Evolutionary conservation across 2,329 filamentous ascomycete species (phyloP), one percentile per base, ranked within the genome.

Genomic region (Bipolaris sorokiniana): DNA sequence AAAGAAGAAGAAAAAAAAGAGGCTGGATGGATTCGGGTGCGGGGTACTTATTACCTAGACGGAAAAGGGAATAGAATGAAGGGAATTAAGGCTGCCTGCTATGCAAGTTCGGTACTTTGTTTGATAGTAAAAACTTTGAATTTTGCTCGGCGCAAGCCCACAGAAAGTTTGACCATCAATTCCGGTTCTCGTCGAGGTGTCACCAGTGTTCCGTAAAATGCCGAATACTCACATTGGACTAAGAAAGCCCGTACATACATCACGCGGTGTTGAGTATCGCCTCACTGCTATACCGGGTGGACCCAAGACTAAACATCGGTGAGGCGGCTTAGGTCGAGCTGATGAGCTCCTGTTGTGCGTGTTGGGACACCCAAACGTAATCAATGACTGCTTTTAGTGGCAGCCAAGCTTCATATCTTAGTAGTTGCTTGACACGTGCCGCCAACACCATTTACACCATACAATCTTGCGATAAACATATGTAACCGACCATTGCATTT

Each of bases 301-400:
- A 48, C 18, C 20, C 34, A 23, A 22, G 20, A 10, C n/a, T 38
- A 38, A n/a, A 48, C 46, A 23, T 38, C 22, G 33, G 46, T 48
- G 46, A 48, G 34, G 46, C 34, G 46, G 20, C 22, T 16, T 48
- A 37, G 33, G 38, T 10, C 20, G 26, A 34, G 31, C 28, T 42
- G 33, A 23, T 44, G 28, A 50, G 47, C 7, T 23, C 10, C 33
- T 41, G 49, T 33, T 51, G 38, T 49, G 51, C 34, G 23, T 34
- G 16, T 37, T 51, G 47, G 40, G 52, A 42, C 33, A 49, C 51
- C 28, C 40, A 51, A 54, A 55, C 47, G 40, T 55, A 55, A 49
- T 55, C 38, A 31, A 55, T 55, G 40, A 15, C 3, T 51, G 47
- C 52, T 55, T 51, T 55, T 55, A 33, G 40, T 36, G 47, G 23